A percentile compares a stretch with the other conserved stretches of the same genome.
phyloP scores from a whole-genome alignment of 2,329 filamentous ascomycete species.

The Zarea fungicola region DNA sequence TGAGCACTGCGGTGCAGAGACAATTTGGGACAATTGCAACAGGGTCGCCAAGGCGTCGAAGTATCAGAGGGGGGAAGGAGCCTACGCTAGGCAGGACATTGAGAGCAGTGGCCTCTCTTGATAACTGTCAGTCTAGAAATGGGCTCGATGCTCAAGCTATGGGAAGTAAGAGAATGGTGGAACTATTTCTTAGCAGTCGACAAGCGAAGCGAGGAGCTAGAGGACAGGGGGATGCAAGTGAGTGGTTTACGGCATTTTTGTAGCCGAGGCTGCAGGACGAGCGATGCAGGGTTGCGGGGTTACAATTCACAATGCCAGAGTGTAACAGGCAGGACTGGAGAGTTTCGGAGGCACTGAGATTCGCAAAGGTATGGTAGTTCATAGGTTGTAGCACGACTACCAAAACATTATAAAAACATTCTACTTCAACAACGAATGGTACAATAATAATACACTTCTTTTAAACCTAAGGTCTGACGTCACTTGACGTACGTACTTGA shows the following conservation, averaged over 20 bases:
- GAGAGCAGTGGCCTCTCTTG: constrained; percentile 10
- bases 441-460: too few relatives aligned
- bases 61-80: constrained; percentile 2
- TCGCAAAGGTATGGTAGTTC: constrained; percentile 5
- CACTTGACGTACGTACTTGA: constrained; percentile 19
- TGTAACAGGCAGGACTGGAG: too few relatives aligned
- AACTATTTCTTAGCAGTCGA: constrained; percentile 47
- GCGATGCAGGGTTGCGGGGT: too few relatives aligned
- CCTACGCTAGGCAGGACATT: neutral
- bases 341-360: neutral
- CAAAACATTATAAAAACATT: too few relatives aligned
- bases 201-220: constrained; percentile 28
- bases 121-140: constrained; percentile 12
- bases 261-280: too few relatives aligned
- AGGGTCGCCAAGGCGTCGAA: constrained; percentile 8
- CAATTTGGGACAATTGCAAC: constrained; percentile 15
- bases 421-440: too few relatives aligned
- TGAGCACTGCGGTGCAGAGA: constrained; percentile 14
- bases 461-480: too few relatives aligned
- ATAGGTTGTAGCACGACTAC: constrained; percentile 7
- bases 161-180: constrained; percentile 49
- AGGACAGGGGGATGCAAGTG: constrained; percentile 16
- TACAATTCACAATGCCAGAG: too few relatives aligned
- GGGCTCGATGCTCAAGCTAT: constrained; percentile 29
- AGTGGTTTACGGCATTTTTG: constrained; percentile 20